A percentile compares a stretch with the other conserved stretches of the same genome.
Evolutionary conservation across 257 asterid species (phyloP).

Genomic region (Echium plantagineum): DNA sequence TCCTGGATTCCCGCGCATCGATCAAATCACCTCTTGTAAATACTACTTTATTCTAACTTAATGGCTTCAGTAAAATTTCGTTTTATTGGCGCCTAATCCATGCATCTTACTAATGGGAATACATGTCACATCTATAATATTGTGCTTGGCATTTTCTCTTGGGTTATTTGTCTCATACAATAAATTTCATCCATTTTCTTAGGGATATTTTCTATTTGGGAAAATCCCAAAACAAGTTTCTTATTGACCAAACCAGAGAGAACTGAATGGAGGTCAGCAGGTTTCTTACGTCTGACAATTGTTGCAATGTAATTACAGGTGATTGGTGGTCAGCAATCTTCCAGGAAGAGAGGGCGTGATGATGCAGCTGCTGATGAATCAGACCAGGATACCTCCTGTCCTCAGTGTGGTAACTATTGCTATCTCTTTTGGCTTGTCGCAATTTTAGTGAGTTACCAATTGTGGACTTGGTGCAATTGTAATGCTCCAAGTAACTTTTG

Average conservation of each 20-base stretch:
- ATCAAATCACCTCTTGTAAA: conserved; percentile 84
- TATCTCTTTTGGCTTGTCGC: not conserved
- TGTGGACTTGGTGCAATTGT: not conserved
- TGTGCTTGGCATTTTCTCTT: too few species aligned
- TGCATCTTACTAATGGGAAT: too few species aligned
- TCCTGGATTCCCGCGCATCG: conserved; percentile 52
- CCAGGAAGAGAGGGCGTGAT: conserved; percentile 50
- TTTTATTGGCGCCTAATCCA: too few species aligned
- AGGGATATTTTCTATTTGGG: too few species aligned
- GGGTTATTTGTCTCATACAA: too few species aligned
- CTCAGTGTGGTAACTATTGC: conserved; percentile 68
- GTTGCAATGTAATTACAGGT: conserved; percentile 34
- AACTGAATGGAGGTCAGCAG: too few species aligned
- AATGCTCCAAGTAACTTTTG: not conserved
- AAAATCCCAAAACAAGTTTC: too few species aligned
- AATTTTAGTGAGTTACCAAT: not conserved
- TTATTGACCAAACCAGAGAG: too few species aligned
- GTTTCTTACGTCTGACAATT: not conserved
- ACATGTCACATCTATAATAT: too few species aligned
- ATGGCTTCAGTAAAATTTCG: not conserved
- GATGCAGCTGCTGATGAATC: conserved; percentile 38
- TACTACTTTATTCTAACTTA: conserved; percentile 6
- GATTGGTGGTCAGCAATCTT: conserved; percentile 37
- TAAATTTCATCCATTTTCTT: too few species aligned
- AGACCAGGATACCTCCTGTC: conserved; percentile 46